These are phyloP conservation scores for Backusella sp. DNA, from an alignment of 192 early-diverging fungal genomes.

Conservation along the genomic window DNA sequence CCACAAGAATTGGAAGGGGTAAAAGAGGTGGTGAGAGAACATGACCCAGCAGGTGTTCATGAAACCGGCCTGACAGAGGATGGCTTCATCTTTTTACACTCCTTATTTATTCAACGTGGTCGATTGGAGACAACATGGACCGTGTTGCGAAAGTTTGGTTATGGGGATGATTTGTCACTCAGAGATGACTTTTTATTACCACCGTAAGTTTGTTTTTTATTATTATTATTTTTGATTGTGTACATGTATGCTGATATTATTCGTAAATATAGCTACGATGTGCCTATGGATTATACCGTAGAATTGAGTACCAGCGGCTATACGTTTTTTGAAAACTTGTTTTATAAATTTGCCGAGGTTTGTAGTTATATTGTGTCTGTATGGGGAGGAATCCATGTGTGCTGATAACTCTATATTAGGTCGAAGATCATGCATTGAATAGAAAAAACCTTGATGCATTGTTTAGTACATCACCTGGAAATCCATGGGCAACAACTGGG, in stretches of 20 bases:
- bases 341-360: slow-evolving; percentile 88
- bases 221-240: not conserved
- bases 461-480: slow-evolving; percentile 88
- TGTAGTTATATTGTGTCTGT: not conserved
- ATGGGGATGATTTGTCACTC: slow-evolving; percentile 90
- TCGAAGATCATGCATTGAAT: slow-evolving; percentile 93
- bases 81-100: slow-evolving; percentile 92
- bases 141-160: slow-evolving; percentile 92
- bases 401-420: slow-evolving; percentile 39
- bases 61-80: slow-evolving; percentile 82
- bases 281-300: slow-evolving; percentile 85
- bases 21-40: slow-evolving; percentile 90
- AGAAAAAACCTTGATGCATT: slow-evolving; percentile 78
- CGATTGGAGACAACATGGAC: slow-evolving; percentile 98
- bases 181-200: slow-evolving; percentile 90
- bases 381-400: not conserved
- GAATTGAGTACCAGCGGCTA: slow-evolving; percentile 92
- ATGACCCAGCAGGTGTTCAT: slow-evolving; percentile 83
- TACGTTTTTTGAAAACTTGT: slow-evolving; percentile 91
- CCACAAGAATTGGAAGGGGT: slow-evolving; percentile 94
- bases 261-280: slow-evolving; percentile 61
- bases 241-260: not conserved
- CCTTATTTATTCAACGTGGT: slow-evolving; percentile 95
- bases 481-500: slow-evolving; percentile 87
- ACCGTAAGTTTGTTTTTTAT: slow-evolving; percentile 45